These are phyloP conservation scores for Gracilariopsis chorda DNA, from an alignment of 23 red algal genomes.

Conservation along the genomic window DNA sequence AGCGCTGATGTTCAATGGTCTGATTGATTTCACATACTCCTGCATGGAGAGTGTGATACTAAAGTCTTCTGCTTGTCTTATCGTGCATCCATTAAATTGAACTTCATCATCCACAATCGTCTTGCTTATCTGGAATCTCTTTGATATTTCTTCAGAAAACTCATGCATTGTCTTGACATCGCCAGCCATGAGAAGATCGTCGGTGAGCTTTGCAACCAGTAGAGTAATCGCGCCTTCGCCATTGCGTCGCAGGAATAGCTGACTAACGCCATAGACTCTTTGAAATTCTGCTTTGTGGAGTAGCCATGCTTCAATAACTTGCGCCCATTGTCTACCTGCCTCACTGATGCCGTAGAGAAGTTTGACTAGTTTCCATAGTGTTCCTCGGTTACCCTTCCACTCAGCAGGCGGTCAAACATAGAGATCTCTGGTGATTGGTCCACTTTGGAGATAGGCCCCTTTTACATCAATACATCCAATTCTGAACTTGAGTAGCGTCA, in stretches of 20 bases:
- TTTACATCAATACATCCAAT: slow-evolving; percentile 44
- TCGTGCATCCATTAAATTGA: neutral
- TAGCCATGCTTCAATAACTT: slow-evolving; percentile 30
- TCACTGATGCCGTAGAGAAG: slow-evolving; percentile 36
- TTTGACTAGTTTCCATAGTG: slow-evolving; percentile 19
- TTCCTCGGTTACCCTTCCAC: slow-evolving; percentile 1
- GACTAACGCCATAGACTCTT: slow-evolving; percentile 1
- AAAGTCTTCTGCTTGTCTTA: neutral
- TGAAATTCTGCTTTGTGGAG: neutral
- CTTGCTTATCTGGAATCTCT: slow-evolving; percentile 30
- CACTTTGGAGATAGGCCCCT: slow-evolving; percentile 51
- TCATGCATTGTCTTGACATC: neutral
- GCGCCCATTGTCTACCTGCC: slow-evolving; percentile 19
- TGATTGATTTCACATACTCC: slow-evolving; percentile 8
- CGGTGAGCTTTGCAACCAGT: slow-evolving; percentile 7
- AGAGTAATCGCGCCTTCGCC: neutral
- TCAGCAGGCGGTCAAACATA: slow-evolving; percentile 19
- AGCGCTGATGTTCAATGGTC: neutral
- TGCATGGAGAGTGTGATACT: slow-evolving; percentile 3
- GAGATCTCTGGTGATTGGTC: slow-evolving; percentile 5
- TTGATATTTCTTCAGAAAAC: neutral
- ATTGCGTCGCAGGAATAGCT: neutral
- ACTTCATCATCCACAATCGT: slow-evolving; percentile 22
- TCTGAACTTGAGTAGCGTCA: neutral
- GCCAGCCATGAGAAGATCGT: slow-evolving; percentile 25